Evolutionary conservation across 768 basidiomycete genomes (phyloP).

Genomic region (Strobilomyces dryophilus): DNA sequence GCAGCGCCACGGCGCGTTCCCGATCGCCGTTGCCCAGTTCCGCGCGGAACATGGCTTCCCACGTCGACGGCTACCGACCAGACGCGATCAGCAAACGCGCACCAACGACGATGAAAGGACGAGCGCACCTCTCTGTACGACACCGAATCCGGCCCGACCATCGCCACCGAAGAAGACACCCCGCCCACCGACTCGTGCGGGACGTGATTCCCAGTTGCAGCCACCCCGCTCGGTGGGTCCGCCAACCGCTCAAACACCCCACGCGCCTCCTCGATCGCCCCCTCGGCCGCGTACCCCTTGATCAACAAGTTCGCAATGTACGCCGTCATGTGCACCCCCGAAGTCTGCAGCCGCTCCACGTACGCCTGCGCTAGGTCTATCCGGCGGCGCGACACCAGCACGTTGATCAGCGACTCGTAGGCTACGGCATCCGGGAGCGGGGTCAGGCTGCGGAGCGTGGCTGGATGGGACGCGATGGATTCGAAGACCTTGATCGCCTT

Average conservation of each 20-base stretch:
- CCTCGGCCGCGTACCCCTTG: conserved; percentile 61
- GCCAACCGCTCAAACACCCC: conserved; percentile 73
- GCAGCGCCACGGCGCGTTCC: conserved; percentile 60
- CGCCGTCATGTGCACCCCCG: conserved; percentile 84
- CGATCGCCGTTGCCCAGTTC: conserved; percentile 80
- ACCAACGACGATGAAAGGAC: not conserved
- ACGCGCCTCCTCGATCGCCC: conserved; percentile 68
- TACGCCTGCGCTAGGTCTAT: conserved; percentile 74
- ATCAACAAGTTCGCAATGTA: conserved; percentile 79
- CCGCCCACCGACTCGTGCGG: conserved; percentile 47
- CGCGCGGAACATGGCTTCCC: conserved; percentile 93
- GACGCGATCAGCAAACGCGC: not conserved
- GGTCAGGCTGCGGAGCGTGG: conserved; percentile 29
- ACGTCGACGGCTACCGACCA: conserved; percentile 69
- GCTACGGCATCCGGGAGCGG: conserved; percentile 73
- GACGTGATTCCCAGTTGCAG: conserved; percentile 85
- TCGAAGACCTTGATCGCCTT: conserved; percentile 77
- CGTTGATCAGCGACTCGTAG: conserved; percentile 89
- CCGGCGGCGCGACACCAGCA: conserved; percentile 72
- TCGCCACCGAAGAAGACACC: conserved; percentile 28
- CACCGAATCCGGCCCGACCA: conserved; percentile 38
- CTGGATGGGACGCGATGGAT: conserved; percentile 55
- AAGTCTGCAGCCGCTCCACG: conserved; percentile 51
- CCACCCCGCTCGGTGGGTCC: conserved; percentile 80
- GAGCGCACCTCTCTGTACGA: conserved; percentile 30